A percentile compares a stretch with the other conserved stretches of the same genome.
These are phyloP conservation scores for Arabidopsis thaliana DNA, from an alignment of 345 rosid species.

Conservation along the genomic window DNA sequence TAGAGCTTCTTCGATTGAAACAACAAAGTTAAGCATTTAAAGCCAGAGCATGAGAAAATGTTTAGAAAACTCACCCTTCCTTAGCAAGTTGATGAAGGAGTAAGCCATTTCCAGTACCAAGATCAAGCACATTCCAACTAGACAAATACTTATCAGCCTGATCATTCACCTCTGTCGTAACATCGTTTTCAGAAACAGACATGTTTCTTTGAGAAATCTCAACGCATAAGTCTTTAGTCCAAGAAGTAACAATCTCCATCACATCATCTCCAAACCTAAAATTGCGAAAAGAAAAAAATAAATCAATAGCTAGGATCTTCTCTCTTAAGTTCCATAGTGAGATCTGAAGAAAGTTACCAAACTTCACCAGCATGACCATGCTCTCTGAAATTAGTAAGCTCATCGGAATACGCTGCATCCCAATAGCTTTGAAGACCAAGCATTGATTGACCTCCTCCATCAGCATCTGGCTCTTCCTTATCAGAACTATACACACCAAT, in stretches of 20 bases:
- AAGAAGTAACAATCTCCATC: conserved; percentile 85
- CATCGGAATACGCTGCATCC: conserved; percentile 93
- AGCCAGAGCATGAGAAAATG: conserved; percentile 48
- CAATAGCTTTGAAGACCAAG: conserved; percentile 95
- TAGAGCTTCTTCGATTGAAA: not conserved
- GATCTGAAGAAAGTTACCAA: conserved; percentile 55
- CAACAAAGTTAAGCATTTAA: conserved; percentile 8
- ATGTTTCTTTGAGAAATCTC: conserved; percentile 59
- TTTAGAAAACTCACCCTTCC: conserved; percentile 70
- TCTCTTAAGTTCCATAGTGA: conserved; percentile 17
- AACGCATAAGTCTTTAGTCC: conserved; percentile 84
- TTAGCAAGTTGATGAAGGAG: conserved; percentile 96
- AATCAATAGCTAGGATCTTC: conserved; percentile 10
- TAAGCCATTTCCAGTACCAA: conserved; percentile 97
- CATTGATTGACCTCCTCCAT: conserved; percentile 75
- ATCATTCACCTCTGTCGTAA: conserved; percentile 51
- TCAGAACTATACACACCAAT: conserved; percentile 66
- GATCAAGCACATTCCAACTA: conserved; percentile 90
- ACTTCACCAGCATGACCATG: conserved; percentile 97
- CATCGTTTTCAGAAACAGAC: conserved; percentile 44
- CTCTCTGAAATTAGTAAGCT: conserved; percentile 81
- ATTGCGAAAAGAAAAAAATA: conserved; percentile 23
- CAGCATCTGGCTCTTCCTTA: conserved; percentile 89
- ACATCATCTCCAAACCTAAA: conserved; percentile 94
- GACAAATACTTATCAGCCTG: conserved; percentile 64